Percentiles rank a stretch among this genome's conserved stretches.
Evolutionary conservation across 352 stramenopile species (phyloP).

Genomic region (Globisporangium nodosum): DNA sequence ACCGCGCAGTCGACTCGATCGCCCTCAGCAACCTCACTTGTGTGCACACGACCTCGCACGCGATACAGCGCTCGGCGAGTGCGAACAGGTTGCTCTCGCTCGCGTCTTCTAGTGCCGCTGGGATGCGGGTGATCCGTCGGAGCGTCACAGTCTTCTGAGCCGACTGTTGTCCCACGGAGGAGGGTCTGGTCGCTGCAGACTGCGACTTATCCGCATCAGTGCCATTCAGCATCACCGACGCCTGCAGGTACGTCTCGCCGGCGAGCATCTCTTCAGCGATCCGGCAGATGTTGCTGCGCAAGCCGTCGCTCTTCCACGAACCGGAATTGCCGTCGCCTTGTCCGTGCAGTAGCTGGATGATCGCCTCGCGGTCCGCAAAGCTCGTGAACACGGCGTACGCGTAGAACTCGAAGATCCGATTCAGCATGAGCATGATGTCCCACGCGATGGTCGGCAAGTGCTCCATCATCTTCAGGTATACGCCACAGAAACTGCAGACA

Average conservation of each 20-base stretch:
- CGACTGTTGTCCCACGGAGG: conserved; percentile 1
- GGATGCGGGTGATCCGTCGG: conserved; percentile 42
- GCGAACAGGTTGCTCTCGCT: conserved; percentile 56
- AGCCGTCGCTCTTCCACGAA: conserved; percentile 19
- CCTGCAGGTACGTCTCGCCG: conserved; percentile 42
- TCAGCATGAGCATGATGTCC: conserved; percentile 66
- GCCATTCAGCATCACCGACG: conserved; percentile 27
- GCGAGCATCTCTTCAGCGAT: conserved; percentile 43
- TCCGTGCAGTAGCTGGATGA: conserved; percentile 42
- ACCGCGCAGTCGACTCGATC: conserved; percentile 57
- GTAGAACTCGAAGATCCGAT: conserved; percentile 78
- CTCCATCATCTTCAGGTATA: conserved; percentile 88
- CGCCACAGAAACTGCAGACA: conserved; percentile 52
- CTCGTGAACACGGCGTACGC: conserved; percentile 71
- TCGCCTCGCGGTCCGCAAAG: conserved; percentile 41
- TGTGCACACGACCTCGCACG: conserved; percentile 52
- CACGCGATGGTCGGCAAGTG: conserved; percentile 64
- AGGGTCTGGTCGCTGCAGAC: background rate
- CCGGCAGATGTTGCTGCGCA: conserved; percentile 42
- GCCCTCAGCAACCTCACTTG: conserved; percentile 60
- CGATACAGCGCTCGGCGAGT: conserved; percentile 57
- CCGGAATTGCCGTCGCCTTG: conserved; percentile 11
- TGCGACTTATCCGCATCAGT: background rate
- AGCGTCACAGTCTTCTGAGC: conserved; percentile 33
- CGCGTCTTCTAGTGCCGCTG: conserved; percentile 36